These are phyloP conservation scores for Fomitopsis betulina DNA, from an alignment of 1,284 basidiomycete species.

Conservation along the genomic window DNA sequence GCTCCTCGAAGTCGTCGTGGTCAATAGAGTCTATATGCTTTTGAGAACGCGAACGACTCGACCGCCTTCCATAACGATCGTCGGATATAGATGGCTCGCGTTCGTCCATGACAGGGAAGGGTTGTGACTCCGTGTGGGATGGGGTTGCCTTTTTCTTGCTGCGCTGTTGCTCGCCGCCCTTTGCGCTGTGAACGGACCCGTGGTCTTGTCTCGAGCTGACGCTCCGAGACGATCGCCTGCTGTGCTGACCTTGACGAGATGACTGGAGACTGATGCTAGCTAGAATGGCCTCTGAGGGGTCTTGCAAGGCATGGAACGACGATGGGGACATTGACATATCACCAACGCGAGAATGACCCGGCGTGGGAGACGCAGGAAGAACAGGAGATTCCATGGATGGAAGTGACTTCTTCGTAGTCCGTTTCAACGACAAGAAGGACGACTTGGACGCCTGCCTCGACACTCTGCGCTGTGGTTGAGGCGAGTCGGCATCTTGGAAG, in stretches of 20 bases:
- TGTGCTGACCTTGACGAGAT: conserved; percentile 20
- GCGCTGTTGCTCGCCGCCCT: conserved; percentile 11
- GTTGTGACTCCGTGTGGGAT: conserved; percentile 13
- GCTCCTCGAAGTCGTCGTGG: conserved; percentile 38
- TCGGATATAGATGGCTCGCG: conserved; percentile 12
- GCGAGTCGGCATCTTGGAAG: conserved; percentile 11
- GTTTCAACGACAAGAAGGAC: conserved; percentile 50
- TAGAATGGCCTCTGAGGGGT: conserved; percentile 13
- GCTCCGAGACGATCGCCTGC: conserved; percentile 20
- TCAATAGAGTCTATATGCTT: conserved; percentile 41
- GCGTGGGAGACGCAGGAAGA: conserved; percentile 11
- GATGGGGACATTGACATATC: conserved; percentile 30
- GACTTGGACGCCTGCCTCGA: conserved; percentile 49
- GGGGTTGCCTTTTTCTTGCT: conserved; percentile 8
- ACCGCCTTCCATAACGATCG: conserved; percentile 15
- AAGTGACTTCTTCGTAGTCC: conserved; percentile 41
- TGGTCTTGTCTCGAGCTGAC: conserved; percentile 17
- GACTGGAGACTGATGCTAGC: conserved; percentile 3
- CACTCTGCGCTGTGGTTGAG: conserved; percentile 33
- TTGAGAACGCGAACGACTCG: conserved; percentile 36
- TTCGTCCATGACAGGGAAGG: conserved; percentile 17
- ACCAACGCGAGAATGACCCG: conserved; percentile 16
- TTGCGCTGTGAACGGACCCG: conserved; percentile 12
- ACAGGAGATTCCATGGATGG: conserved; percentile 25
- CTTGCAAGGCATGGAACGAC: conserved; percentile 22